A percentile compares a stretch with the other conserved stretches of the same genome.
Conservation (phyloP, 192 early-diverging fungal species). For the Gamsiella multidivaricata region DNA sequence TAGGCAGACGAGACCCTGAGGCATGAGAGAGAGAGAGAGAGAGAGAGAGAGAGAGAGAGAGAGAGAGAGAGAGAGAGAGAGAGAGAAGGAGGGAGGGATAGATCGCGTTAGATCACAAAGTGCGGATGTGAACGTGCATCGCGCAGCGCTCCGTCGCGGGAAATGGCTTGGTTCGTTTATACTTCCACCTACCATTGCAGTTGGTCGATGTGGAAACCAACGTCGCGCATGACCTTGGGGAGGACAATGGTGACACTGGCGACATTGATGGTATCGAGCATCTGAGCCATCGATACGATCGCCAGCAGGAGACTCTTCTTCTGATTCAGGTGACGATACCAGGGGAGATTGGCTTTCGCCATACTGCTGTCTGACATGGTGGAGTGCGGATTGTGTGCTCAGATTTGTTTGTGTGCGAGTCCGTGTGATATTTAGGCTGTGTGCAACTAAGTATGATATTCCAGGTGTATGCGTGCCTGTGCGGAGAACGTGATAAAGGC, state of each 20-base stretch:
- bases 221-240: neutral
- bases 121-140: neutral
- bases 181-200: slow-evolving; percentile 10
- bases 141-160: no score
- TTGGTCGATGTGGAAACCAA: slow-evolving; percentile 15
- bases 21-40: neutral
- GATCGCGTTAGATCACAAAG: neutral
- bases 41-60: neutral
- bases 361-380: neutral
- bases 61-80: neutral
- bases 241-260: neutral
- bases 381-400: no score
- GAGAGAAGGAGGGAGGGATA: neutral
- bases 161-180: neutral
- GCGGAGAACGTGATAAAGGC: no score
- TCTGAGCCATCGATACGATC: slow-evolving; percentile 42
- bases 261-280: slow-evolving; percentile 29
- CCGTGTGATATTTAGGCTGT: no score
- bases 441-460: no score
- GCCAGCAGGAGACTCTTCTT: slow-evolving; percentile 29
- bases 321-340: slow-evolving; percentile 43
- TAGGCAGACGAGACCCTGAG: slow-evolving; percentile 43
- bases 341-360: slow-evolving; percentile 6
- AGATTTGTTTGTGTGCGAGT: no score
- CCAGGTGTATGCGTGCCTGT: no score